phyloP scores from a whole-genome alignment of 305 asterid genomes.

The Rubia balearica region DNA sequence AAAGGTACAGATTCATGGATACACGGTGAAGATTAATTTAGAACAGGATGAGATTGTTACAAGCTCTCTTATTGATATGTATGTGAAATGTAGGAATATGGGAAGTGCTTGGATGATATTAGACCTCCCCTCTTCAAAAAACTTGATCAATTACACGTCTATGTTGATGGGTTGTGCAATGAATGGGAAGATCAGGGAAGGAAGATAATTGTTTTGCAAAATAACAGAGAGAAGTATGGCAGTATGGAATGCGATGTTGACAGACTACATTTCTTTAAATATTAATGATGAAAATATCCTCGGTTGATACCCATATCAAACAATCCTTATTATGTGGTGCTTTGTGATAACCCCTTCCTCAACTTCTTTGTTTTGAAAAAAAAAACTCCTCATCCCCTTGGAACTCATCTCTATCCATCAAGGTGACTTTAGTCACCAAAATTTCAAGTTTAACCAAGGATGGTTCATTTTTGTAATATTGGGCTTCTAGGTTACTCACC shows the following conservation, averaged over 20 bases:
- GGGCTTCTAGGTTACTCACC: no score
- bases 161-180: slow-evolving; percentile 52
- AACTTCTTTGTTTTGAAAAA: no score
- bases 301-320: no score
- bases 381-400: no score
- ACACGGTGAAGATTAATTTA: slow-evolving; percentile 39
- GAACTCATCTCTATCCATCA: no score
- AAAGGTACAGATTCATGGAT: slow-evolving; percentile 66
- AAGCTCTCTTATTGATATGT: slow-evolving; percentile 55
- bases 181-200: slow-evolving; percentile 45
- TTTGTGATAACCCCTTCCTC: no score
- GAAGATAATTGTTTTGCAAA: slow-evolving; percentile 48
- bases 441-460: no score
- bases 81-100: slow-evolving; percentile 54
- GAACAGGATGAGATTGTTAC: slow-evolving; percentile 51
- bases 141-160: slow-evolving; percentile 47
- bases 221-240: slow-evolving; percentile 53
- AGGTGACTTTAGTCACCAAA: no score
- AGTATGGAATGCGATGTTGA: slow-evolving; percentile 72
- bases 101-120: slow-evolving; percentile 45
- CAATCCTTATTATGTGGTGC: no score
- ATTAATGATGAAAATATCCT: no score
- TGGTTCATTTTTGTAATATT: no score
- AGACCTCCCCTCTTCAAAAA: slow-evolving; percentile 38
- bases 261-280: slow-evolving; percentile 32